phyloP scores from a whole-genome alignment of 2,329 filamentous ascomycete species.

The Didymellaceae sp. region DNA sequence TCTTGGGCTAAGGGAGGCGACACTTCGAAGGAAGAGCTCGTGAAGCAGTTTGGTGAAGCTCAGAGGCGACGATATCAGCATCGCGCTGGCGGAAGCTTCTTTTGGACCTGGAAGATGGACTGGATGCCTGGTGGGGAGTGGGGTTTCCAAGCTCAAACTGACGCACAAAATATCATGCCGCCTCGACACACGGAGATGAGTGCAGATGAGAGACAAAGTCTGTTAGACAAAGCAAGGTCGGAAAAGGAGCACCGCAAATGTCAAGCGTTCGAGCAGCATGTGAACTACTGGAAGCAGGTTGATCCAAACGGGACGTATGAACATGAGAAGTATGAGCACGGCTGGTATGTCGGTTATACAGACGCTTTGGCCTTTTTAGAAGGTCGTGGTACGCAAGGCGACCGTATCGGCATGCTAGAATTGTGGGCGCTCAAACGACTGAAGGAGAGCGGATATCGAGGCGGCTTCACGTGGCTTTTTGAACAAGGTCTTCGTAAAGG shows the following conservation, averaged over 20 bases:
- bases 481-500: constrained; percentile 58
- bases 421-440: constrained; percentile 65
- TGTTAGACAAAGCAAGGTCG: constrained; percentile 50
- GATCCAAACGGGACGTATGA: constrained; percentile 56
- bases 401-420: constrained; percentile 64
- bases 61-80: constrained; percentile 58
- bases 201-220: constrained; percentile 24
- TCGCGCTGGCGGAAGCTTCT: constrained; percentile 61
- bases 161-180: constrained; percentile 50
- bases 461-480: constrained; percentile 59
- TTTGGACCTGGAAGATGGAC: constrained; percentile 68
- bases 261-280: constrained; percentile 52
- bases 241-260: constrained; percentile 46
- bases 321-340: constrained; percentile 62
- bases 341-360: constrained; percentile 63
- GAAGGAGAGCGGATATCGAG: constrained; percentile 57
- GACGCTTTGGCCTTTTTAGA: constrained; percentile 62
- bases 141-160: constrained; percentile 63
- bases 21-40: constrained; percentile 48
- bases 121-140: constrained; percentile 69
- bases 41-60: constrained; percentile 55
- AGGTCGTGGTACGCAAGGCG: constrained; percentile 48
- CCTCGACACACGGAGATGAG: constrained; percentile 40
- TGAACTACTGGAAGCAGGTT: constrained; percentile 58
- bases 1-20: constrained; percentile 53